These are phyloP conservation scores for Colletotrichum liriopes DNA, from an alignment of 2,329 filamentous ascomycete genomes.

Conservation along the genomic window DNA sequence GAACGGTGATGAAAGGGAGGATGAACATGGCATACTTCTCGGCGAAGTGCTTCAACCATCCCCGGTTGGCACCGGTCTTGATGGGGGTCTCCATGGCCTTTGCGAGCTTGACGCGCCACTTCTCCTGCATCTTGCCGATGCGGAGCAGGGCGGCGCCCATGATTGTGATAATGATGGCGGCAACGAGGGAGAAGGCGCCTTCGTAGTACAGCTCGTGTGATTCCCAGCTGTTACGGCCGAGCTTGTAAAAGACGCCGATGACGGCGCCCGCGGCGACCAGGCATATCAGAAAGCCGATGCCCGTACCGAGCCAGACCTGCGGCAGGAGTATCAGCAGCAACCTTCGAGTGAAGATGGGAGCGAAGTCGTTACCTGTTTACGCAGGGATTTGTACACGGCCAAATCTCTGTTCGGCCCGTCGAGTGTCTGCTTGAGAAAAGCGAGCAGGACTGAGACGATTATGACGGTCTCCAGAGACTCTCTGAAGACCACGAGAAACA, in stretches of 20 bases:
- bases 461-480: slow-evolving; percentile 88
- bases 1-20: slow-evolving; percentile 88
- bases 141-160: slow-evolving; percentile 87
- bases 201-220: slow-evolving; percentile 84
- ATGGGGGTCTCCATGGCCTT: slow-evolving; percentile 73
- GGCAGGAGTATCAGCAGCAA: not conserved
- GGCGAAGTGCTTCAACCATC: slow-evolving; percentile 72
- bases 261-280: slow-evolving; percentile 74
- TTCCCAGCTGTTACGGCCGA: slow-evolving; percentile 78
- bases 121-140: slow-evolving; percentile 86
- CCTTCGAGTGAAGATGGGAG: not conserved
- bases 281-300: slow-evolving; percentile 72
- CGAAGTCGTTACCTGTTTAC: slow-evolving; percentile 67
- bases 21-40: slow-evolving; percentile 91
- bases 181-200: slow-evolving; percentile 82
- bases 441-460: slow-evolving; percentile 88
- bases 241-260: slow-evolving; percentile 78
- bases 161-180: slow-evolving; percentile 84
- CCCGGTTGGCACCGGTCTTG: slow-evolving; percentile 59
- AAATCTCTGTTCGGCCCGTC: slow-evolving; percentile 74
- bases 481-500: slow-evolving; percentile 93
- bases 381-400: slow-evolving; percentile 76
- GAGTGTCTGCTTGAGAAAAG: slow-evolving; percentile 88
- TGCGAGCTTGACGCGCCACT: slow-evolving; percentile 89
- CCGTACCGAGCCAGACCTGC: slow-evolving; percentile 75